phyloP scores from a whole-genome alignment of 1,284 basidiomycete genomes.

The Neonothopanus nambi region DNA sequence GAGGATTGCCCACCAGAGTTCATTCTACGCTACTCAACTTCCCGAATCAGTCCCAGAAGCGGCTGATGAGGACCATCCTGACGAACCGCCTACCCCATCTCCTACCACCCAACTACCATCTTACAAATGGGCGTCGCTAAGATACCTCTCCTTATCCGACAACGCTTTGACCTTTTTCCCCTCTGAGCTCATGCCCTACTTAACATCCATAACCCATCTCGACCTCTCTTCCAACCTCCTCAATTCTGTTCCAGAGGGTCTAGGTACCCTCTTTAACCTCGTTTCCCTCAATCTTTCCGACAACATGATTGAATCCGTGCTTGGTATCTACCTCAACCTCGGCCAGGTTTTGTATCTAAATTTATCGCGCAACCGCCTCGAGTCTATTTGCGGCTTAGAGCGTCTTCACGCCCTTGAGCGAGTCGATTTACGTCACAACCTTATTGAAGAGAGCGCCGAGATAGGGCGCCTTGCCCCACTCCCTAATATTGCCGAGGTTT shows the following conservation, averaged over 20 bases:
- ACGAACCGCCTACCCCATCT: conserved; percentile 29
- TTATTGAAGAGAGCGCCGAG: conserved; percentile 83
- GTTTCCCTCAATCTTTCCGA: conserved; percentile 87
- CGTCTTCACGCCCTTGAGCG: conserved; percentile 81
- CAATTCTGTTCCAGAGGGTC: conserved; percentile 77
- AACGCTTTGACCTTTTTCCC: conserved; percentile 86
- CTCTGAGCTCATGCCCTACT: conserved; percentile 65
- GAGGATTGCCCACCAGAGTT: conserved; percentile 45
- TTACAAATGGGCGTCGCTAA: conserved; percentile 78
- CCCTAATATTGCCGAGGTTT: conserved; percentile 76
- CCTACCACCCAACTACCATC: conserved; percentile 50
- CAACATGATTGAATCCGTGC: conserved; percentile 95
- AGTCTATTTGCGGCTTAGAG: conserved; percentile 92
- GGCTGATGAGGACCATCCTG: conserved; percentile 38
- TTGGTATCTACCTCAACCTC: conserved; percentile 84
- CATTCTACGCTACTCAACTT: conserved; percentile 53
- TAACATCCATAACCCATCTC: conserved; percentile 81
- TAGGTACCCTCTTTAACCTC: conserved; percentile 76
- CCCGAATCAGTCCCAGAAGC: conserved; percentile 64
- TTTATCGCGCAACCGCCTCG: conserved; percentile 84
- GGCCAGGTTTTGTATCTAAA: conserved; percentile 79
- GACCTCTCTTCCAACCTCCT: conserved; percentile 91
- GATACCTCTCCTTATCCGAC: conserved; percentile 77
- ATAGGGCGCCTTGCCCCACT: conserved; percentile 82
- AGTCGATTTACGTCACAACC: conserved; percentile 85